These are phyloP conservation scores for Obelidium mucronatum DNA, from an alignment of 192 early-diverging fungal genomes.

Conservation along the genomic window DNA sequence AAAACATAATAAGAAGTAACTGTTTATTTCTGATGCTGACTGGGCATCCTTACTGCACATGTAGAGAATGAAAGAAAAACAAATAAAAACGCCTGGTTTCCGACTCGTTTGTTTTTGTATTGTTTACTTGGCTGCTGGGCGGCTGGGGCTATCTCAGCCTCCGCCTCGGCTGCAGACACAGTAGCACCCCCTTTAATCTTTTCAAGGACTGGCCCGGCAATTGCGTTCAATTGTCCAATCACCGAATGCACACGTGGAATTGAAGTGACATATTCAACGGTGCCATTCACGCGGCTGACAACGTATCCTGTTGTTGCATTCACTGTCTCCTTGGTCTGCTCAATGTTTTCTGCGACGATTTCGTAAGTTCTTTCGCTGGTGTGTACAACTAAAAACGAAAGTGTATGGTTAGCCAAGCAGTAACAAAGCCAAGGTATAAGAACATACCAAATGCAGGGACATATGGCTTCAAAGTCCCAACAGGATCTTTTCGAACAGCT, in stretches of 20 bases:
- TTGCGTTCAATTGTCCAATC: slow-evolving; percentile 52
- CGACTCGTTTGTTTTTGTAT: too few relatives aligned
- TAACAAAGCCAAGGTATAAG: not conserved
- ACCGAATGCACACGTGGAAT: slow-evolving; percentile 47
- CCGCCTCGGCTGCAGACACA: slow-evolving; percentile 11
- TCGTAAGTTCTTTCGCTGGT: slow-evolving; percentile 57
- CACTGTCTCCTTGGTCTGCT: slow-evolving; percentile 37
- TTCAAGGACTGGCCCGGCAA: slow-evolving; percentile 46
- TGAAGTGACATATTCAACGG: slow-evolving; percentile 46
- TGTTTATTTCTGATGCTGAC: too few relatives aligned
- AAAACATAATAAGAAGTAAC: too few relatives aligned
- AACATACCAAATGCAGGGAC: slow-evolving; percentile 46
- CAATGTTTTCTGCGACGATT: slow-evolving; percentile 43
- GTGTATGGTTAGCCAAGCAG: not conserved
- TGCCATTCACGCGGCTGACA: slow-evolving; percentile 53
- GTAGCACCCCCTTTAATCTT: slow-evolving; percentile 19
- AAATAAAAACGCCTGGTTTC: too few relatives aligned
- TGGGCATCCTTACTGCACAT: too few relatives aligned
- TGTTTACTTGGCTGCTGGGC: too few relatives aligned
- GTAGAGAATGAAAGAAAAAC: too few relatives aligned
- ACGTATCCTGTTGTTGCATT: slow-evolving; percentile 38
- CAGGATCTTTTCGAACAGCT: slow-evolving; percentile 46
- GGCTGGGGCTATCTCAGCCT: slow-evolving; percentile 12
- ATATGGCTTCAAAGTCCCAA: slow-evolving; percentile 54
- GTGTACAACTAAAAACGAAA: slow-evolving; percentile 39